Evolutionary conservation across 345 rosid species (phyloP), one percentile per base, ranked within the genome.

Genomic region (Syzygium jambos): DNA sequence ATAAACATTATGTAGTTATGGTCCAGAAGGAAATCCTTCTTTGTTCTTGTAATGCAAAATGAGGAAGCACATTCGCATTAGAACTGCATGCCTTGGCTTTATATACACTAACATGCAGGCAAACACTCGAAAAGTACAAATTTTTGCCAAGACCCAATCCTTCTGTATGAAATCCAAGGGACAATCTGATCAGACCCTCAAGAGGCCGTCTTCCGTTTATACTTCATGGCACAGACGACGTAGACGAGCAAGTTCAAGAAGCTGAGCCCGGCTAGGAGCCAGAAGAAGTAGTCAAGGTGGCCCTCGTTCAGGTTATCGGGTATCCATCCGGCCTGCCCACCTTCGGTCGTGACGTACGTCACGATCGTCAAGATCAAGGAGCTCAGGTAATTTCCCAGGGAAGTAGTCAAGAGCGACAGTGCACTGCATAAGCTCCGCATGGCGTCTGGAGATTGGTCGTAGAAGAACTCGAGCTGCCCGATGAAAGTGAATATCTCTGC

Each of bases 221-320:
- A 93, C 80, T 55, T 91, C 77, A 25, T 53, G 52, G 94, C 92
- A 84, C 92, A 89, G 17, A 90, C 85, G 13, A 90, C 17, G 88
- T 93, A 93, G 52, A 87, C 57, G 23, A 90, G 23, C 88, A 90
- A 84, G 88, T 93, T 93, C 11, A 87, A 9, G 78, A 90, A 9
- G 87, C 93, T 90, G 21, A 93, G 91, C 55, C 90, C 93, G 1
- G 92, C 92, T n/a, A 93, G 80, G 29, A 91, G 91, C 92, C 92
- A 93, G 90, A 89, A 91, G 85, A 54, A 91, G 73, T 91, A 93
- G 86, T 93, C 94, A 3, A 92, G 91, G 86, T 91, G 92, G 19
- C 93, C 93, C 89, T 89, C 68, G 22, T 92, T 92, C 90, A 93
- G 49, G 88, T 93, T 91, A 59, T 93, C 90, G 1, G 92, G 92